These are phyloP conservation scores for Cokeromyces recurvatus DNA, from an alignment of 371 early-diverging fungal genomes.

Conservation along the genomic window DNA sequence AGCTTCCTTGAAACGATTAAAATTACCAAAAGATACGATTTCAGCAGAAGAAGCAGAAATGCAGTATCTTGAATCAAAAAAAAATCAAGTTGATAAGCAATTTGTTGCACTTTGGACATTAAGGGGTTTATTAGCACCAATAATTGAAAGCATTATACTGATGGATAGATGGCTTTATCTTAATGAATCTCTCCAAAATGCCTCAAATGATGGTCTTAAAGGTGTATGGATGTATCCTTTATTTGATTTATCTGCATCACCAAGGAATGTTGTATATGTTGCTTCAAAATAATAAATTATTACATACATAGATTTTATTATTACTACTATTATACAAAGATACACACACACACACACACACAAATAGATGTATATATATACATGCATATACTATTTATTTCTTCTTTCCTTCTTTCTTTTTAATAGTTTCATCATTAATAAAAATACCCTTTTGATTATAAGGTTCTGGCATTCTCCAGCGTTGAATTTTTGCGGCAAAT, in stretches of 20 bases:
- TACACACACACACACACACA: too few species aligned
- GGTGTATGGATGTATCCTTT: slow-evolving; percentile 43
- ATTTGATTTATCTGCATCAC: slow-evolving; percentile 34
- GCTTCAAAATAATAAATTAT: slow-evolving; percentile 27
- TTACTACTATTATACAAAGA: neutral
- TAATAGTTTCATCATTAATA: slow-evolving; percentile 95
- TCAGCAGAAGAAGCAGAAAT: slow-evolving; percentile 37
- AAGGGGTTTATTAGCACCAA: slow-evolving; percentile 66
- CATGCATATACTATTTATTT: too few species aligned
- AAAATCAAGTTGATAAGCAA: slow-evolving; percentile 44
- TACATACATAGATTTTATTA: neutral
- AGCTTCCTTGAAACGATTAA: slow-evolving; percentile 39
- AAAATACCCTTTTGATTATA: slow-evolving; percentile 99
- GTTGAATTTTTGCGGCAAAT: slow-evolving; percentile 91
- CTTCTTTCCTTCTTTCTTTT: slow-evolving; percentile 94
- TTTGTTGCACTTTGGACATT: slow-evolving; percentile 80
- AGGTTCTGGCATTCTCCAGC: slow-evolving; percentile 94
- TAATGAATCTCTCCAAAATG: slow-evolving; percentile 31
- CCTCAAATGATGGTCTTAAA: slow-evolving; percentile 1
- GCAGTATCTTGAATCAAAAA: slow-evolving; percentile 27
- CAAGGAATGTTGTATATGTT: slow-evolving; percentile 39
- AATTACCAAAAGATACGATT: slow-evolving; percentile 40
- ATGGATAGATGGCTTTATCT: slow-evolving; percentile 72
- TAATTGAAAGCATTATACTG: slow-evolving; percentile 73
- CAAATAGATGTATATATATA: too few species aligned